Evolutionary conservation across 805 yeast genomes (phyloP), one percentile per base, ranked within the genome.

Genomic region (Yamadazyma endophytica): DNA sequence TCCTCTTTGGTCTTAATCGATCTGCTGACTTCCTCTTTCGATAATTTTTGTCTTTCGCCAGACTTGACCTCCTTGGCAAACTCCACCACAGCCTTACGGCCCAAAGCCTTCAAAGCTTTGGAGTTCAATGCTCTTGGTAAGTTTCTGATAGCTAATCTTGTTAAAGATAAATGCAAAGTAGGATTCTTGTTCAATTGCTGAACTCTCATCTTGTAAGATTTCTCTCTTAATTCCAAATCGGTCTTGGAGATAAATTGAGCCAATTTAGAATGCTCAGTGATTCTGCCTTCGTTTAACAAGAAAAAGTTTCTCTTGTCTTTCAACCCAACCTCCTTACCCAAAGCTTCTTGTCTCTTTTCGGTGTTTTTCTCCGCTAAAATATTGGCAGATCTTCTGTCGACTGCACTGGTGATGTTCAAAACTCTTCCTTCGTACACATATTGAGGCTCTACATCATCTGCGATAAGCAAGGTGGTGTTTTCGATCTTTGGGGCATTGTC

Each of bases 361-460:
- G 88, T 75, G 55, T 84, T 82, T 46, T 76, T 76, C 40, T 82
- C 88, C 0, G 88, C 76, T 47, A 89, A 73, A 33, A 61, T 68
- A 6, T 72, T 69, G 4, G 98, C 98, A 4, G 87, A 76, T 30
- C 75, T 85, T 52, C 96, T 75, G 52, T 85, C 89, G 20, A 92
- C 92, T 2, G 97, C 84, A 29, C 90, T 77, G 1, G 89, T 63
- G 24, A 92, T 72, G 9, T 94, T 82, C 41, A 92, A 61, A 22
- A 92, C 82, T 50, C 98, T 80, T 17, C 97, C 97, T 52, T 90
- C 92, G 53, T 79, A 87, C 13, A 90, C 96, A 44, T 90, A 92
- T 31, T 73, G 76, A 15, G 95, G 84, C 18, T 87, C 77, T 28
- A 87, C 95, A 54, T 90, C 97, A 56, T 90, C 98, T 9, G 97